Conservation (phyloP, 1,284 basidiomycete species). For the Taiwanofungus camphoratus region DNA sequence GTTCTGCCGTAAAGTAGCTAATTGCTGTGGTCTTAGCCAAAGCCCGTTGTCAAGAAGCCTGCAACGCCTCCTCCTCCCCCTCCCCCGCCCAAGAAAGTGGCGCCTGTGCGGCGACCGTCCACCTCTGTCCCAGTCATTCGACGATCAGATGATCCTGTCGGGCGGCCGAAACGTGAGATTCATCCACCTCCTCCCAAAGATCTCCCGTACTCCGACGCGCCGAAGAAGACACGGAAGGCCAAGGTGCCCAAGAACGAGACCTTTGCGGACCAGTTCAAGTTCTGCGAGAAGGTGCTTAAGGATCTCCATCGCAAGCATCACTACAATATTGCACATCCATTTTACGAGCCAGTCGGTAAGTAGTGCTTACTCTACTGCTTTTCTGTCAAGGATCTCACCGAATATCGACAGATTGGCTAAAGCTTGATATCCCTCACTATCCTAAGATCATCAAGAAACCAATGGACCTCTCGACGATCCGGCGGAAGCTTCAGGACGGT, state of each 20-base stretch:
- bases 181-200: constrained; percentile 94
- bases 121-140: constrained; percentile 76
- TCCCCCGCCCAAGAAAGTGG: constrained; percentile 41
- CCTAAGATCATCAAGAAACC: constrained; percentile 88
- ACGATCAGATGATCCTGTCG: constrained; percentile 56
- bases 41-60: constrained; percentile 51
- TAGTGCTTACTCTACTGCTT: constrained; percentile 16
- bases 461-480: constrained; percentile 91
- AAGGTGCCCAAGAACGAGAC: constrained; percentile 63
- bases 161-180: constrained; percentile 95
- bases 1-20: constrained; percentile 13
- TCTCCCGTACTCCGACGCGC: constrained; percentile 74
- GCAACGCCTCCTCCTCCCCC: constrained; percentile 36
- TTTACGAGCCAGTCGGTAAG: constrained; percentile 90
- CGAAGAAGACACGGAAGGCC: constrained; percentile 60
- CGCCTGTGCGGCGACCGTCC: constrained; percentile 57
- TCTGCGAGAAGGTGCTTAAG: constrained; percentile 69
- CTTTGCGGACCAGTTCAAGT: constrained; percentile 84
- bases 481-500: constrained; percentile 71
- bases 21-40: constrained; percentile 30
- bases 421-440: constrained; percentile 82
- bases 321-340: constrained; percentile 71
- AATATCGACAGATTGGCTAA: constrained; percentile 58
- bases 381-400: neutral
- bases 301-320: constrained; percentile 82